Base-by-base conservation (phyloP, 805 yeast genomes). In the Debaryomyces tyrocola region DNA sequence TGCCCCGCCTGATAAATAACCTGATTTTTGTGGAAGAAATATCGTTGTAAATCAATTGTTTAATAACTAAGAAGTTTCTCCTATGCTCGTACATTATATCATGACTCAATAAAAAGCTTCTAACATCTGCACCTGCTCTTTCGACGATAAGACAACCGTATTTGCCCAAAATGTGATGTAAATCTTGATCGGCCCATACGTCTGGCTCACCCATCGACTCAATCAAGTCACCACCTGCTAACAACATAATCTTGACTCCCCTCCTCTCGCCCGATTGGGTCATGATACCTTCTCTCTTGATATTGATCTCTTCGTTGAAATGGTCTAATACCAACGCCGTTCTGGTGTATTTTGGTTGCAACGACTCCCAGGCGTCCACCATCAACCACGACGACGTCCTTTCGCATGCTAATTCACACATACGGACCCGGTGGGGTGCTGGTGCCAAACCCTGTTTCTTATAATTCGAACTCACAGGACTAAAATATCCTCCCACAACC, bases 201-300 rank as follows among this genome's bases (percentile, higher is more conserved):
- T 92, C 94, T 18, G 99, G 98, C 67, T 94, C 99, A n/a, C 99
- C 99, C 98, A 94, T 94, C 37, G 95, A 85, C 66, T 94, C 99
- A 44, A 94, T 94, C 56, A 94, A 78, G 67, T 94, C 99, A 37
- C 99, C 99, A 43, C 99, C 99, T 0, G 99, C 99, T 35, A 94
- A 73, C 45, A 94, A 77, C 98, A 94, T 92, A 58, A 94, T 85
- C 64, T 92, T 92, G 44, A 87, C 96, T 20, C 96, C 97, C 46
- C 90, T 77, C 49, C 72, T 79, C 45, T 70, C 74, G 8, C 88
- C 87, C 37, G 75, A 70, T 5, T 76, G 73, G 8, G 82, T 81
- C 51, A 66, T 59, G 12, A 94, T 83, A 12, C 99, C 99, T 17
- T 95, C 91, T 47, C 96, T 74, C 62, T 87, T 88, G 49, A 90